Base-by-base conservation (phyloP, 805 yeast species). In the Peterozyma toletana region DNA sequence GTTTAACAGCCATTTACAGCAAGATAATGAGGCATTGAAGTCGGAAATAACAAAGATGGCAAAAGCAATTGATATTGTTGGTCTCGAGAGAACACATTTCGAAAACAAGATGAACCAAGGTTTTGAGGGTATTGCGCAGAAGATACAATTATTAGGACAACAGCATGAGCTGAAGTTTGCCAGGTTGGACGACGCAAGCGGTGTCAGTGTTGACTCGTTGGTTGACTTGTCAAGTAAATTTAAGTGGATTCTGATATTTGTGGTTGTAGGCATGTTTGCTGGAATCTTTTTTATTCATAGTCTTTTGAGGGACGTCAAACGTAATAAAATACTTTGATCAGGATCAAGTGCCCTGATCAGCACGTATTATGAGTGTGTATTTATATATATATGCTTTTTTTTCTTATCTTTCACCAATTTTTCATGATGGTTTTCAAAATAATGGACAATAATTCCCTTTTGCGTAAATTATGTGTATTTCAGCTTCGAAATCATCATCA, bases 281-380 rank as follows among this genome's bases (percentile, higher is more conserved):
- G 62, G 78, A 44, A 66, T 73, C 15, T 57, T 71, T 33, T 64
- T 75, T 48, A 69, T 78, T 17, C 72, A 70, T 56, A 69, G 77
- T 54, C 60, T 80, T 37, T 74, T 84, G 62, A 76, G 68, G 49
- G 86, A 80, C 49, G 77, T 80, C 45, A 80, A 77, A 52, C 83
- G 77, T 53, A 39, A 39, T 7, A 44, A 44, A 30, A 40, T 44
- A 11, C 38, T 44, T 30, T 44, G 27, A 38, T 21, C 27, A 7
- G 27, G 27, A 21, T 21, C n/a, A n/a, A n/a, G n/a, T n/a, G n/a
- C n/a, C n/a, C n/a, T n/a, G n/a, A n/a, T n/a, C n/a, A n/a, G n/a
- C n/a, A n/a, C n/a, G n/a, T n/a, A n/a, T n/a, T n/a, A n/a, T n/a
- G n/a, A n/a, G n/a, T n/a, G n/a, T n/a, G n/a, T n/a, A n/a, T 21